Evolutionary conservation across 2,329 filamentous ascomycete genomes (phyloP).

Genomic region (Cadophora gregata): DNA sequence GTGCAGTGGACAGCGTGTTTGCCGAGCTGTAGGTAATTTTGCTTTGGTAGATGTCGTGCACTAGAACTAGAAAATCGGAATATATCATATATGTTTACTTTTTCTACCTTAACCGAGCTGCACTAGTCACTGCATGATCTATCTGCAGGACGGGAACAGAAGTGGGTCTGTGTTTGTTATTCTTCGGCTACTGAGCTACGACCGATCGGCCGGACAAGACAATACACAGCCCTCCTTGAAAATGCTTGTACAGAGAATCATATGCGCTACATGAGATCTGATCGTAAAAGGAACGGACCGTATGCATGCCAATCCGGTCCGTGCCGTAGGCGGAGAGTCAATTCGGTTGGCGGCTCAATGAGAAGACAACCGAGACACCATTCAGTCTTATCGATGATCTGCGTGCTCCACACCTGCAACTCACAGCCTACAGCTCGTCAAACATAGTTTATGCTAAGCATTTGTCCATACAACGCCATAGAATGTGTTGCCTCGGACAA

Average conservation of each 20-base stretch:
- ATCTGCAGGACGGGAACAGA: not conserved
- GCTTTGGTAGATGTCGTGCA: not conserved
- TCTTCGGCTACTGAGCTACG: too few species aligned
- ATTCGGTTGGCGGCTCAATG: not conserved
- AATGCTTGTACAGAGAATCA: not conserved
- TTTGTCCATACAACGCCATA: too few species aligned
- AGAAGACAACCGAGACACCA: not conserved
- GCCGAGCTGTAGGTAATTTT: conserved; percentile 42
- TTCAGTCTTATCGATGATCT: not conserved
- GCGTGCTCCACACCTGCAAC: not conserved
- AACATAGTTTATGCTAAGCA: too few species aligned
- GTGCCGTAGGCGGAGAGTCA: not conserved
- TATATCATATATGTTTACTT: too few species aligned
- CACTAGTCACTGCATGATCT: not conserved
- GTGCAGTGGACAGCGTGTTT: not conserved
- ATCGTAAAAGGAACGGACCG: not conserved
- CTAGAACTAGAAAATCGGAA: not conserved
- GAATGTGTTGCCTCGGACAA: too few species aligned
- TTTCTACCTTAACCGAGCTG: not conserved
- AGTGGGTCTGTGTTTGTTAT: too few species aligned
- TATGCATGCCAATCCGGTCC: not conserved
- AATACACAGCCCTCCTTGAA: too few species aligned
- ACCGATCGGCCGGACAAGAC: too few species aligned
- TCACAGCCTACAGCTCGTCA: too few species aligned
- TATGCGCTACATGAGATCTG: not conserved